Conservation (phyloP, 1,284 basidiomycete genomes). For the Cutaneotrichosporon dermatis region DNA sequence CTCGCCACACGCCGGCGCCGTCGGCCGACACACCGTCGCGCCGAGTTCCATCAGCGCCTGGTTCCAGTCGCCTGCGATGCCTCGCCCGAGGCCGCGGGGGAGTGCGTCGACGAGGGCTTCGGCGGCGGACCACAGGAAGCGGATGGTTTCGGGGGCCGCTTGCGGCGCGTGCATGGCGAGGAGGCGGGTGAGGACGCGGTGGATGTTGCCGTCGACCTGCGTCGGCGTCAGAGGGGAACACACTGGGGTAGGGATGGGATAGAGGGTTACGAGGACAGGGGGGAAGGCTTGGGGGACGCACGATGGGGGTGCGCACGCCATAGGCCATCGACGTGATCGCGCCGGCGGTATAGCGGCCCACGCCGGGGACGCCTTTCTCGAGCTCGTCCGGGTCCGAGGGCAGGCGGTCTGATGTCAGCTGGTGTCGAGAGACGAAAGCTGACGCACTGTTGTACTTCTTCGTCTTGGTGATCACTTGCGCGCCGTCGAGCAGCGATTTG, state of each 20-base stretch:
- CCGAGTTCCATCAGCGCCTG: conserved; percentile 65
- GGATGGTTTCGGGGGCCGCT: conserved; percentile 69
- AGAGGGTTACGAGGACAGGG: too few relatives aligned
- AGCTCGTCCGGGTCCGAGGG: conserved; percentile 75
- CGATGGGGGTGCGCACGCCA: conserved; percentile 74
- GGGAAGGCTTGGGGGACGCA: conserved; percentile 48
- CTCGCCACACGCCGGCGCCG: conserved; percentile 63
- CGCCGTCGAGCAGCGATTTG: conserved; percentile 68
- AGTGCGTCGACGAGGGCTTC: conserved; percentile 59
- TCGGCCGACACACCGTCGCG: conserved; percentile 82
- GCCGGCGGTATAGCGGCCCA: conserved; percentile 77
- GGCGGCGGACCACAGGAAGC: conserved; percentile 77
- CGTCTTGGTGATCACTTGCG: conserved; percentile 67
- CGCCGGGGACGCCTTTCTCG: conserved; percentile 79
- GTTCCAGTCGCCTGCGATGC: conserved; percentile 70
- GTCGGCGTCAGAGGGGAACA: background rate
- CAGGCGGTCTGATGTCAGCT: conserved; percentile 51
- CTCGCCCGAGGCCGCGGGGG: conserved; percentile 35
- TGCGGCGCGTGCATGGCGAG: conserved; percentile 76
- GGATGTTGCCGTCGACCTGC: conserved; percentile 87
- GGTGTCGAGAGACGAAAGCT: too few relatives aligned
- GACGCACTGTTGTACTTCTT: conserved; percentile 46
- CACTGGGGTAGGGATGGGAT: too few relatives aligned
- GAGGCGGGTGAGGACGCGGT: conserved; percentile 72
- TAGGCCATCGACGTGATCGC: conserved; percentile 89